Base-by-base conservation (phyloP, 768 basidiomycete species). In the Hypholoma fasciculare region DNA sequence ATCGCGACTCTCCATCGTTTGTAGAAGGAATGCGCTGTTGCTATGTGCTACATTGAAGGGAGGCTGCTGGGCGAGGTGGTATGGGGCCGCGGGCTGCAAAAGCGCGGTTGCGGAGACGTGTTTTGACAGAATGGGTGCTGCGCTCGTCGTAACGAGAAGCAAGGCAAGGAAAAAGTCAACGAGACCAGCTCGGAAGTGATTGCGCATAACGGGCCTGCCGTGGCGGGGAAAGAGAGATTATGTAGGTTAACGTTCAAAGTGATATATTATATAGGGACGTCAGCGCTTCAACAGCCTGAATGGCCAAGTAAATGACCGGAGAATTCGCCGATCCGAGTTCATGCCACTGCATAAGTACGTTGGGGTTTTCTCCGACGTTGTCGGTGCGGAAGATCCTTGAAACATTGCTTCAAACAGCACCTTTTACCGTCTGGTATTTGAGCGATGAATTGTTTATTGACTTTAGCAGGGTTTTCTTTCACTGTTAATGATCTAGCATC, bases 171-270 rank as follows among this genome's bases (percentile, higher is more conserved):
- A 1, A 36, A 52, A 20, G 23, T 16, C 34, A 3, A 54, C 43
- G 52, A 54, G 52, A 44, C 52, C 42, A 17, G 52, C 52, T 54
- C 42, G 52, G 11, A 40, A 16, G 39, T 6, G 39, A 11, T 17
- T n/a, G 4, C 27, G 42, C 52, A 54, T 54, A 23, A 44, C 52
- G 52, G 52, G 23, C 52, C 52, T 44, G 52, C 52, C 52, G 52
- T 43, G 40, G 6, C 6, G 30, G 30, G 1, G 8, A 37, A 19
- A 13, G 49, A 17, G 30, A 16, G 13, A 36, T 14, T 27, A 17
- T 23, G 23, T 4, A 23, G 23, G 23, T 4, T 23, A 4, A 4
- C 23, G n/a, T 23, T 23, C 4, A 23, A 23, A 4, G 23, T 23
- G 23, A 30, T 38, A 4, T 20, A 17, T 54, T 46, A 54, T 54